phyloP scores from a whole-genome alignment of 306 rosid genomes.

The Glycine soja region DNA sequence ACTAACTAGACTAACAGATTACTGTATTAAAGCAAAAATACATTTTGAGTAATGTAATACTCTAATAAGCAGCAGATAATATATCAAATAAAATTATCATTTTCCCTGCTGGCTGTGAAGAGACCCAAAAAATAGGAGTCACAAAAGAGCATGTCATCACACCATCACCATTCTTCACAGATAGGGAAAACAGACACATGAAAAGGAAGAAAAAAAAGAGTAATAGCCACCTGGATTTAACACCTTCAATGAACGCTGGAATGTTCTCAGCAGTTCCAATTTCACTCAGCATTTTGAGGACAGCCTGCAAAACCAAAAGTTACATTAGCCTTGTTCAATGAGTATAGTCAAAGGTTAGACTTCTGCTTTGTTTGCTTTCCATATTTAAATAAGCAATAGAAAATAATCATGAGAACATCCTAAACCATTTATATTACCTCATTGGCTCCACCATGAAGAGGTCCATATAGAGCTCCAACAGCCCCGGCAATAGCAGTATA shows the following conservation, averaged over 20 bases:
- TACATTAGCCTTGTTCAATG: constrained; percentile 20
- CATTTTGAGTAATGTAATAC: no score
- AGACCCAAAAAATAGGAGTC: neutral
- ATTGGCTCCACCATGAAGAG: constrained; percentile 94
- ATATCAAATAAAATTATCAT: constrained; percentile 26
- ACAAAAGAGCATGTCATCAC: constrained; percentile 21
- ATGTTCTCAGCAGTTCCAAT: constrained; percentile 86
- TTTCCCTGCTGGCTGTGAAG: neutral
- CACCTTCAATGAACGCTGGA: constrained; percentile 89
- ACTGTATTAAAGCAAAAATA: no score
- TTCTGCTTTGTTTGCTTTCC: neutral
- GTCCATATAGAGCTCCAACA: constrained; percentile 91
- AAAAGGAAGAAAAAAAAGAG: constrained; percentile 22
- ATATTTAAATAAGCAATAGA: neutral
- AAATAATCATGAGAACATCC: neutral
- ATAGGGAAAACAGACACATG: neutral
- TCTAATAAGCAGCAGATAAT: neutral
- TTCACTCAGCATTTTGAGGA: constrained; percentile 87
- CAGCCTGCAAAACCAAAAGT: constrained; percentile 64
- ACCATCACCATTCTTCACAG: neutral
- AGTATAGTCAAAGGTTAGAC: neutral
- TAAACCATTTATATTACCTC: constrained; percentile 60
- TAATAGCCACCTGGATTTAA: constrained; percentile 71
- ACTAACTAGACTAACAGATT: no score
- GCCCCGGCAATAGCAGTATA: constrained; percentile 90